phyloP scores from a whole-genome alignment of 176 grass and related monocot species.

The Urochloa ruziziensis region DNA sequence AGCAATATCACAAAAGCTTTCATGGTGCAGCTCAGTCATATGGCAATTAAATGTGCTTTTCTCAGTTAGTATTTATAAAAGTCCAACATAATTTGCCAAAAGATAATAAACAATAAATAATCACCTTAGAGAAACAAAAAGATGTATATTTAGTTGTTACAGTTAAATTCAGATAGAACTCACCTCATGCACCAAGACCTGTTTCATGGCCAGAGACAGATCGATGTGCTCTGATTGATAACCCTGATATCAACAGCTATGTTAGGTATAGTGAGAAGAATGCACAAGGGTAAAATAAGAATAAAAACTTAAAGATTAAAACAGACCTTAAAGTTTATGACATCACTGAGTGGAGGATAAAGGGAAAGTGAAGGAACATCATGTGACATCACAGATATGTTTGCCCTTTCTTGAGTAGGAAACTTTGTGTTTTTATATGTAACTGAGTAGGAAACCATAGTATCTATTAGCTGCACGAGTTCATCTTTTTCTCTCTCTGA shows the following conservation, averaged over 20 bases:
- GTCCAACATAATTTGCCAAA: not conserved
- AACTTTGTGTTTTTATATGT: slow-evolving; percentile 79
- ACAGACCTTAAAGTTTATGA: slow-evolving; percentile 78
- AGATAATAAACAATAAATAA: not conserved
- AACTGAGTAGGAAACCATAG: slow-evolving; percentile 88
- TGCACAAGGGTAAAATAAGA: slow-evolving; percentile 8
- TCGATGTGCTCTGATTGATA: slow-evolving; percentile 71
- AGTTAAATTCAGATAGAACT: not conserved
- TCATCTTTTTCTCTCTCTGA: slow-evolving; percentile 87
- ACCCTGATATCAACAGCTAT: slow-evolving; percentile 51
- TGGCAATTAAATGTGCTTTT: not conserved
- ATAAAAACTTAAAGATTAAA: slow-evolving; percentile 13
- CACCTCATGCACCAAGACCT: slow-evolving; percentile 88
- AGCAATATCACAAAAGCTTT: not conserved
- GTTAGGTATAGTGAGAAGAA: slow-evolving; percentile 38
- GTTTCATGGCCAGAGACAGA: slow-evolving; percentile 77
- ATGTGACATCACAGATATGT: slow-evolving; percentile 45
- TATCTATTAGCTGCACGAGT: slow-evolving; percentile 74
- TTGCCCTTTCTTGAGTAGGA: slow-evolving; percentile 55
- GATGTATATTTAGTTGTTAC: not conserved
- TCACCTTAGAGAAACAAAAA: slow-evolving; percentile 17
- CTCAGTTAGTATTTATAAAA: not conserved
- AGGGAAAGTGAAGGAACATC: slow-evolving; percentile 61
- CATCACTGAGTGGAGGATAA: slow-evolving; percentile 68
- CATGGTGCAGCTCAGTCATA: not conserved